Base-by-base conservation (phyloP, 495 filamentous ascomycete genomes). In the Wilcoxina mikolae region DNA sequence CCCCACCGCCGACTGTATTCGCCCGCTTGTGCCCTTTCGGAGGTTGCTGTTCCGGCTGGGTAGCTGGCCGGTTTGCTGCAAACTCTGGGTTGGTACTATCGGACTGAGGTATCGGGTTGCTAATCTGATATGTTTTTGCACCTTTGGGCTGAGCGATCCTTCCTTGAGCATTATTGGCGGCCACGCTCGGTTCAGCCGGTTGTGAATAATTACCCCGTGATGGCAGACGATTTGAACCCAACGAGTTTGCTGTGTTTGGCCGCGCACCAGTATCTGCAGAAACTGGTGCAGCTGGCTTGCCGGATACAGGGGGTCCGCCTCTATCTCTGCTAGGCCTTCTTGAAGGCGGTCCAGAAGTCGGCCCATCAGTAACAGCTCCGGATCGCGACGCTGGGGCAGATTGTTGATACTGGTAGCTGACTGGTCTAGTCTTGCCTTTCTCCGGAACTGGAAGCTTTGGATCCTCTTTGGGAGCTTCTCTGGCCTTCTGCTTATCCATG, bases 111-210 rank as follows among this genome's bases (percentile, higher is more conserved):
- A 85, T 78, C 18, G 85, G 82, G 50, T 72, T 73, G 18, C 85
- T 85, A 39, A 91, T 87, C 24, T 76, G 76, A 61, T 94, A 94
- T 55, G 79, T 78, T 65, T 82, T 86, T 15, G 73, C 70, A 56
- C 71, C 74, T 58, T 76, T 81, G 33, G 47, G 43, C 11, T 70
- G 68, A 54, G 88, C 80, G 56, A 98, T 83, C 59, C 83, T 83
- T 56, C 87, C 91, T 69, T 95, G 83, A 31, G 80, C 90, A 72
- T 93, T 95, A 35, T 87, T 89, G 65, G 83, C 81, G 51, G 86
- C 87, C 59, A 95, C 79, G 56, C 85, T 82, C 27, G 91, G 88
- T 52, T 85, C 85, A 60, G 83, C 79, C 43, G 91, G 90, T 69
- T 87, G 85, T 58, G 84, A 83, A 66, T 98, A 95, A 48, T 86